Percentiles rank a stretch among this genome's conserved stretches.
Evolutionary conservation across 176 grass and related monocot species (phyloP).

Genomic region (Bothriochloa decipiens): DNA sequence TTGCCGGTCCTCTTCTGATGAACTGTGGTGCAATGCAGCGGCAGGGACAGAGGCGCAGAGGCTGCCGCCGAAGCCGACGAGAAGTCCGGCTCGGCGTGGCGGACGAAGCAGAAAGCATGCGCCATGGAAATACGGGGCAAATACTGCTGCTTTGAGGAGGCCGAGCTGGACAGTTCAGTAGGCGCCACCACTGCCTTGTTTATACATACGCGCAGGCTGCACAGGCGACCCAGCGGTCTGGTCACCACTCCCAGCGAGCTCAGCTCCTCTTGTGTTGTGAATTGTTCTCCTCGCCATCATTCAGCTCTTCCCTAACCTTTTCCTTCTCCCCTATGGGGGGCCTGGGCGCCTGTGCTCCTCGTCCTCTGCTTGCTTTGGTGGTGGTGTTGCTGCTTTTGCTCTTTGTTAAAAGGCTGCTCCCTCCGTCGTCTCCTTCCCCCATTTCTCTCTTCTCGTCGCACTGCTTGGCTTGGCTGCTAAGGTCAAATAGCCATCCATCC

Average conservation of each 20-base stretch:
- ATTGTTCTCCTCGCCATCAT: too few relatives aligned
- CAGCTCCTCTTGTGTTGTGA: too few relatives aligned
- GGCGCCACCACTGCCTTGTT: background rate
- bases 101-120: background rate
- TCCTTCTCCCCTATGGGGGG: too few relatives aligned
- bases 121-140: slow-evolving; percentile 4
- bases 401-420: slow-evolving; percentile 49
- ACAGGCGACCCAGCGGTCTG: background rate
- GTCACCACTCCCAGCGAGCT: background rate
- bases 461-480: background rate
- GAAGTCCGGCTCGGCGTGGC: slow-evolving; percentile 34
- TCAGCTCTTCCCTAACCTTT: too few relatives aligned
- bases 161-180: background rate
- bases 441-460: background rate
- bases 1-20: background rate
- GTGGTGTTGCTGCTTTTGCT: too few relatives aligned
- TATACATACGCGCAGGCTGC: background rate
- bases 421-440: background rate
- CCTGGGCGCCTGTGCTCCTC: too few relatives aligned
- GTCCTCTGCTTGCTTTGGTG: too few relatives aligned
- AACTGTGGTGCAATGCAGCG: background rate
- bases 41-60: background rate
- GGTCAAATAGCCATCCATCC: slow-evolving; percentile 52
- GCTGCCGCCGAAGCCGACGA: slow-evolving; percentile 6
- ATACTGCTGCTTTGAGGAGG: background rate